A percentile compares a stretch with the other conserved stretches of the same genome.
Evolutionary conservation across 2,329 filamentous ascomycete species (phyloP).

Genomic region (Graphium sp.): DNA sequence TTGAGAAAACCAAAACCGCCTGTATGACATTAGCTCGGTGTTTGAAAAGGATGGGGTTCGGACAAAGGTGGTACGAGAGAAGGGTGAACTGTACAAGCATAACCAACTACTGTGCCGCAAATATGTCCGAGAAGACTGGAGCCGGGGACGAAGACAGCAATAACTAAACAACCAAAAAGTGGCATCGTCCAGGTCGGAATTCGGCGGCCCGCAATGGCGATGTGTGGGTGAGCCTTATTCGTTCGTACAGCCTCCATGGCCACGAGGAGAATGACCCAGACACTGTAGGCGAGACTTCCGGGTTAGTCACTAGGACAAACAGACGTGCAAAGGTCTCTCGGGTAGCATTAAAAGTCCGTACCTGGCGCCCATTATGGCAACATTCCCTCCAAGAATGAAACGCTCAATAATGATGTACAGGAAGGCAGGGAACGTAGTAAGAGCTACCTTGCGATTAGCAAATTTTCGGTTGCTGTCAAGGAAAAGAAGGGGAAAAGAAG

Average conservation of each 20-base stretch:
- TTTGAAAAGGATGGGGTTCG: neutral
- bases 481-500: neutral
- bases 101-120: conserved; percentile 70
- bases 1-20: conserved; percentile 79
- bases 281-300: conserved; percentile 33
- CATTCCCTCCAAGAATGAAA: conserved; percentile 53
- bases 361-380: conserved; percentile 68
- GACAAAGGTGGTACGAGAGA: neutral
- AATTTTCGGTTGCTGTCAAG: conserved; percentile 2
- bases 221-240: conserved; percentile 63
- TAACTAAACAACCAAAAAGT: conserved; percentile 56
- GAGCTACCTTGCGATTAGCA: too few species aligned
- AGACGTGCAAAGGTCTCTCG: neutral
- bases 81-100: conserved; percentile 50
- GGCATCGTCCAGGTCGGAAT: conserved; percentile 91
- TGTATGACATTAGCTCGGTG: conserved; percentile 15
- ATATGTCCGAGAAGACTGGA: conserved; percentile 78
- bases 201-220: conserved; percentile 43
- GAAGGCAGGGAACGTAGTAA: conserved; percentile 67
- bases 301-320: neutral
- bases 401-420: conserved; percentile 69
- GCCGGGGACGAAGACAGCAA: conserved; percentile 61
- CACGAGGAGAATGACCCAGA: conserved; percentile 86
- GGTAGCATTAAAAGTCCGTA: conserved; percentile 20
- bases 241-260: conserved; percentile 76